A percentile compares a stretch with the other conserved stretches of the same genome.
These are phyloP conservation scores for Macaranga tanarius DNA, from an alignment of 441 rosid genomes.

Conservation along the genomic window DNA sequence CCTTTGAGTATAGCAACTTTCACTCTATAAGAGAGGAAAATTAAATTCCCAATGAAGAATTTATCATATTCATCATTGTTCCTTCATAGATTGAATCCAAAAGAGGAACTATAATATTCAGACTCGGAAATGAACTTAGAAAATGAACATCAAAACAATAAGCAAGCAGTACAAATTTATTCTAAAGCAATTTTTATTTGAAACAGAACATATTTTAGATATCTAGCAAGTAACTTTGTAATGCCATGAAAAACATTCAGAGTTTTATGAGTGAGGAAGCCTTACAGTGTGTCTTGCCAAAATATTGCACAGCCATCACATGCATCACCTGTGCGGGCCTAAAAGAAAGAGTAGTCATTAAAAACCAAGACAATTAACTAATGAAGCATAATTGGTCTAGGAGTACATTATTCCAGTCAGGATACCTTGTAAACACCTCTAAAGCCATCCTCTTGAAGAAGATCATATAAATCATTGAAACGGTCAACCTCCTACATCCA, in stretches of 20 bases:
- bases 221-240: no score
- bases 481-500: slow-evolving; percentile 87
- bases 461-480: slow-evolving; percentile 56
- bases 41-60: slow-evolving; percentile 3
- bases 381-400: neutral
- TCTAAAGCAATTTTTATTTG: neutral
- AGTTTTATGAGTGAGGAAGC: neutral
- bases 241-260: neutral
- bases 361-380: slow-evolving; percentile 11
- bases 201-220: neutral
- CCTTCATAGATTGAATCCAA: neutral
- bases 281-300: slow-evolving; percentile 80
- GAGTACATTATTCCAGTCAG: slow-evolving; percentile 9
- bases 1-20: neutral
- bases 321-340: slow-evolving; percentile 91
- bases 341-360: slow-evolving; percentile 23
- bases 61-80: neutral
- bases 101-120: neutral
- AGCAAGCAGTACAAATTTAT: neutral
- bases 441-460: slow-evolving; percentile 65
- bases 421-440: slow-evolving; percentile 80
- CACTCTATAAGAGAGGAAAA: neutral
- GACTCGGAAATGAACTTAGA: neutral
- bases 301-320: slow-evolving; percentile 90
- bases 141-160: neutral